A percentile compares a stretch with the other conserved stretches of the same genome.
Conservation (phyloP, 495 filamentous ascomycete species). For the Schizothecium vesticola region DNA sequence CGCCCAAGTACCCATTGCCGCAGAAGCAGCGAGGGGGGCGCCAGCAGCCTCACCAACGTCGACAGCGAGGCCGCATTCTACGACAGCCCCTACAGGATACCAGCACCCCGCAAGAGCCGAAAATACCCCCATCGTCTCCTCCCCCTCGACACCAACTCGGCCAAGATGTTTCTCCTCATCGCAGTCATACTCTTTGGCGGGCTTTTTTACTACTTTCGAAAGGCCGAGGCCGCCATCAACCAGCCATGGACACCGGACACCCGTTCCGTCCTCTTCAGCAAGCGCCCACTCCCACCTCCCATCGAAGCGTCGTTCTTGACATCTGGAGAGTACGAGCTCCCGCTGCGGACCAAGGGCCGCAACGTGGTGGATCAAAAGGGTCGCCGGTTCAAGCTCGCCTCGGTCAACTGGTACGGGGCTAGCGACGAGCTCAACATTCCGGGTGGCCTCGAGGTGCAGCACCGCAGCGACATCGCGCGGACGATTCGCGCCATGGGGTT, state of each 20-base stretch:
- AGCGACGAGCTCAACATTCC: conserved; percentile 57
- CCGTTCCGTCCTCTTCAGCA: conserved; percentile 34
- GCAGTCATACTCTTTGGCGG: conserved; percentile 29
- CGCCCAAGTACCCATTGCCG: neutral
- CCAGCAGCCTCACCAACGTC: neutral
- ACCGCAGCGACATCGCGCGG: conserved; percentile 49
- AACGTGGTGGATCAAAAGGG: conserved; percentile 51
- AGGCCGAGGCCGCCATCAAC: conserved; percentile 35
- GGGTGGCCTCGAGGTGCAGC: conserved; percentile 52
- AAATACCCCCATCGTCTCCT: conserved; percentile 1
- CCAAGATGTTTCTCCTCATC: conserved; percentile 31
- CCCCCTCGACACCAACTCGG: conserved; percentile 11
- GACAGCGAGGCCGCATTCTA: neutral
- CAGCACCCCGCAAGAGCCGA: neutral
- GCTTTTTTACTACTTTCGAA: conserved; percentile 34
- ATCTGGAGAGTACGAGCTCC: conserved; percentile 35
- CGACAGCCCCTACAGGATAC: conserved; percentile 4
- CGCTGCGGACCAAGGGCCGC: conserved; percentile 48
- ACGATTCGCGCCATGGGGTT: conserved; percentile 52
- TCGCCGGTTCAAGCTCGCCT: conserved; percentile 49
- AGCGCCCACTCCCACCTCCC: conserved; percentile 38
- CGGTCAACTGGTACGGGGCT: conserved; percentile 60
- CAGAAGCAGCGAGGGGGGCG: neutral
- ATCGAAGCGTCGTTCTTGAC: conserved; percentile 34
- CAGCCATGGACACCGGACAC: conserved; percentile 39